Base-by-base conservation (phyloP, 768 basidiomycete species). In the Pisolithus marmoratus region DNA sequence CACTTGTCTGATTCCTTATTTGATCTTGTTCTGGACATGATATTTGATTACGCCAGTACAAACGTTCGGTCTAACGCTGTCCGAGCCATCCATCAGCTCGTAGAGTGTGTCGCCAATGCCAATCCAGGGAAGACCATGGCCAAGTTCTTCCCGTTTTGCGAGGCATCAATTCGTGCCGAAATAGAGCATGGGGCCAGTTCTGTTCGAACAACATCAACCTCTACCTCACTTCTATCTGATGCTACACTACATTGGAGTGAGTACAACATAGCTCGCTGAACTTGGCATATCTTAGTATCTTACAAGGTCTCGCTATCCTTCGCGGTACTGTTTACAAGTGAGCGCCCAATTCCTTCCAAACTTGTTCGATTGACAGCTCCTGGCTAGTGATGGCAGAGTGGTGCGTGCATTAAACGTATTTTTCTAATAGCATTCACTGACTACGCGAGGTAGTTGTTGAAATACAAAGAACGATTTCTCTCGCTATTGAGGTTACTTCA, bases 161-260 rank as follows among this genome's bases (percentile, higher is more conserved):
- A 79, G 15, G 68, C 71, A 6, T 87, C 90, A 62, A 90, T 96
- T 48, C 78, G 86, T 56, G 83, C 84, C 43, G 95, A 97, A 68
- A 69, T 97, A 49, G 89, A 83, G 61, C 85, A 91, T 56, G 95
- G 95, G 8, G 94, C 95, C 2, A 93, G 91, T 24, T 89, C 87
- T 55, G 74, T 86, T 29, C 75, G 92, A 41, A 92, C 88, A 19
- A 92, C 90, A 2, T 87, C 86, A 1, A 78, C 79, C 5, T 81
- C 85, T 57, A 76, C 80, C 34, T 83, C 85, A 9, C 77, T 88
- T 3, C 85, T 90, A 7, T 89, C 88, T 3, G 90, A 92, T 58
- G 91, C 90, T 6, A 92, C 91, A 7, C 72, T 97, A 48, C 94
- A 96, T 65, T 96, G 94, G 90, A 94, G 90, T 91, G 60, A 70